Percentiles rank a stretch among this genome's conserved stretches.
phyloP scores from a whole-genome alignment of 768 basidiomycete species.

The Boletus tylopilopsis region DNA sequence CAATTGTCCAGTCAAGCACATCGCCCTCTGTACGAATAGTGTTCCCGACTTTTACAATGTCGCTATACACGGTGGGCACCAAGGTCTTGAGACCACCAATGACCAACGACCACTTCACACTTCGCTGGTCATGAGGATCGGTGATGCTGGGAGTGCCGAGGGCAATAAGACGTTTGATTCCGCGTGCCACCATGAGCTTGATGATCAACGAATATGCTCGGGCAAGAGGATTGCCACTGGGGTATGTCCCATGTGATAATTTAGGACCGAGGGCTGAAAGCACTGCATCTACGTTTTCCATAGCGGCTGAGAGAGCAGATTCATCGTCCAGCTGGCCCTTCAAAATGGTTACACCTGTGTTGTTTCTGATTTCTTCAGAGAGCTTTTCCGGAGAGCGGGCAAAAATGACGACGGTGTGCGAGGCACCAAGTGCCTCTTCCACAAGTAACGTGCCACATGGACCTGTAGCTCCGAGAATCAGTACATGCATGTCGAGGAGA shows the following conservation, averaged over 20 bases:
- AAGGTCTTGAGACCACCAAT: conserved; percentile 37
- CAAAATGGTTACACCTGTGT: conserved; percentile 45
- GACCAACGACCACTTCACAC: conserved; percentile 36
- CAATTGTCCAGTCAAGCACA: conserved; percentile 66
- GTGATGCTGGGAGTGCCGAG: conserved; percentile 65
- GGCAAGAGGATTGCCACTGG: conserved; percentile 55
- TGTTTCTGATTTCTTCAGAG: conserved; percentile 43
- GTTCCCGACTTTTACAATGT: conserved; percentile 62
- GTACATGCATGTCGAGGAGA: conserved; percentile 41
- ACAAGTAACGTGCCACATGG: conserved; percentile 54
- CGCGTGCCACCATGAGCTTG: conserved; percentile 48
- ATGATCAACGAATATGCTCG: conserved; percentile 55
- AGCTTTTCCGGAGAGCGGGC: conserved; percentile 64
- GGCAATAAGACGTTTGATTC: conserved; percentile 56
- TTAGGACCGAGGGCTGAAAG: conserved; percentile 63
- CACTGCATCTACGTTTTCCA: conserved; percentile 58
- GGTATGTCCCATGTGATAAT: conserved; percentile 37
- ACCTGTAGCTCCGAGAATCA: conserved; percentile 73
- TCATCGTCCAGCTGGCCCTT: conserved; percentile 55
- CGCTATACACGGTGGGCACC: conserved; percentile 58
- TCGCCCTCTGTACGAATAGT: conserved; percentile 45
- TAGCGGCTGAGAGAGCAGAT: conserved; percentile 45
- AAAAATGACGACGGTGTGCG: conserved; percentile 53
- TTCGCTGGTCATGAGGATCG: conserved; percentile 58
- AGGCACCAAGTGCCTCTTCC: conserved; percentile 46